Evolutionary conservation across 495 filamentous ascomycete species (phyloP).

Genomic region (Tuber melanosporum): DNA sequence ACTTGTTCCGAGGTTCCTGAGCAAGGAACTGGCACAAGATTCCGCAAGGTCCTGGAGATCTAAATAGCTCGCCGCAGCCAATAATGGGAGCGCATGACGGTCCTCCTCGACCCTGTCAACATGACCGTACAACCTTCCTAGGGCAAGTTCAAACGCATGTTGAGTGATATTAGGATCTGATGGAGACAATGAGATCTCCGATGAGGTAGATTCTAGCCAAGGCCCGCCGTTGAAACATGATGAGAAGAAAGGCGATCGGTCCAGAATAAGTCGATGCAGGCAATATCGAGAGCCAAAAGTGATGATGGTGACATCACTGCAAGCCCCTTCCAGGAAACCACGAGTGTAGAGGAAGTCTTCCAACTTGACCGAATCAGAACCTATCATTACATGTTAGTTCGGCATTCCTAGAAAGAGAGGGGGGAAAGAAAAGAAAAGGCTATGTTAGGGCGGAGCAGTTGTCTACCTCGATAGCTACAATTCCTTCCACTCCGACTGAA

Average conservation of each 20-base stretch:
- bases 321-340: slow-evolving; percentile 52
- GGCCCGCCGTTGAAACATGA: slow-evolving; percentile 52
- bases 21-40: slow-evolving; percentile 50
- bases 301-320: slow-evolving; percentile 53
- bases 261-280: slow-evolving; percentile 54
- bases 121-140: slow-evolving; percentile 54
- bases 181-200: slow-evolving; percentile 53
- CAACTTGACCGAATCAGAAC: slow-evolving; percentile 47
- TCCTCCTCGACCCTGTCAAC: slow-evolving; percentile 50
- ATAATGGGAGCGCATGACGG: slow-evolving; percentile 52
- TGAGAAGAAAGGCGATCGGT: slow-evolving; percentile 56
- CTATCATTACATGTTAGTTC: slow-evolving; percentile 5
- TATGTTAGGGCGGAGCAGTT: not conserved
- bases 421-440: not conserved
- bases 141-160: slow-evolving; percentile 52
- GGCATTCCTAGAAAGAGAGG: not conserved
- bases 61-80: slow-evolving; percentile 56
- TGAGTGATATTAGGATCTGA: slow-evolving; percentile 55
- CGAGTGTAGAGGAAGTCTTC: slow-evolving; percentile 54
- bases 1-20: slow-evolving; percentile 50
- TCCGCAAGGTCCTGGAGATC: slow-evolving; percentile 57
- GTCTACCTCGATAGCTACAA: slow-evolving; percentile 40
- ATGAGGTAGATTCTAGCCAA: slow-evolving; percentile 53
- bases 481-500: slow-evolving; percentile 41
- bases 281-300: slow-evolving; percentile 52